A percentile compares a stretch with the other conserved stretches of the same genome.
These are phyloP conservation scores for Sugiyamaella xylanicola DNA, from an alignment of 1,139 yeast species.

Conservation along the genomic window DNA sequence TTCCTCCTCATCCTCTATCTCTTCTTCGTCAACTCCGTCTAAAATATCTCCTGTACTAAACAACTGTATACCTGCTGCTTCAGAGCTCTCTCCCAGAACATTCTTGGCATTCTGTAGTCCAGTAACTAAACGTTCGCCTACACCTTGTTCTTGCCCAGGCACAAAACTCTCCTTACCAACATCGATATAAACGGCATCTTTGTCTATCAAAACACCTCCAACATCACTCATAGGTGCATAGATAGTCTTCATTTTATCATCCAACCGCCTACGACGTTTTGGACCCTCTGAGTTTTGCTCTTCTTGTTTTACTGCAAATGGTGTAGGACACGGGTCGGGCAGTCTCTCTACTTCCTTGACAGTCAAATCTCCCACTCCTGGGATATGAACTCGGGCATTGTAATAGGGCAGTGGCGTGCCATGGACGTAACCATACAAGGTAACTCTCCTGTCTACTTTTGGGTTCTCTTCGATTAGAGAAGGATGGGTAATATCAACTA, in stretches of 20 bases:
- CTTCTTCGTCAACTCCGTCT: constrained; percentile 45
- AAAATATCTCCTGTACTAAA: constrained; percentile 51
- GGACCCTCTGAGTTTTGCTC: constrained; percentile 76
- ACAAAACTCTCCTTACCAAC: constrained; percentile 68
- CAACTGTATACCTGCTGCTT: constrained; percentile 72
- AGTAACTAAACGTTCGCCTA: constrained; percentile 82
- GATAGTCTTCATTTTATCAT: constrained; percentile 89
- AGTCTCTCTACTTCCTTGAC: constrained; percentile 78
- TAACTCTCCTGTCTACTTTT: constrained; percentile 85
- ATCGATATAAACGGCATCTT: constrained; percentile 95
- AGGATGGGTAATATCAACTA: constrained; percentile 96
- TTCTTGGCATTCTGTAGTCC: constrained; percentile 71
- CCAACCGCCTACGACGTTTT: constrained; percentile 84
- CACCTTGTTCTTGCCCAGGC: constrained; percentile 70
- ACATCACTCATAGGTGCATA: constrained; percentile 99
- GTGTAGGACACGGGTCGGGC: constrained; percentile 99
- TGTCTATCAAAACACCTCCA: constrained; percentile 95
- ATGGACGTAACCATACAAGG: constrained; percentile 90
- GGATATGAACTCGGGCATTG: constrained; percentile 86
- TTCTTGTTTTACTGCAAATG: constrained; percentile 79
- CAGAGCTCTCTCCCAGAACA: constrained; percentile 62
- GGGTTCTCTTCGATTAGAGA: constrained; percentile 72
- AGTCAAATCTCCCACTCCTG: constrained; percentile 91
- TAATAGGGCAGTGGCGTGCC: constrained; percentile 81
- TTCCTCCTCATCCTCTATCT: constrained; percentile 48